A percentile compares a stretch with the other conserved stretches of the same genome.
These are phyloP conservation scores for Rhododendron williamsianum DNA, from an alignment of 148 eudicot species.

Conservation along the genomic window DNA sequence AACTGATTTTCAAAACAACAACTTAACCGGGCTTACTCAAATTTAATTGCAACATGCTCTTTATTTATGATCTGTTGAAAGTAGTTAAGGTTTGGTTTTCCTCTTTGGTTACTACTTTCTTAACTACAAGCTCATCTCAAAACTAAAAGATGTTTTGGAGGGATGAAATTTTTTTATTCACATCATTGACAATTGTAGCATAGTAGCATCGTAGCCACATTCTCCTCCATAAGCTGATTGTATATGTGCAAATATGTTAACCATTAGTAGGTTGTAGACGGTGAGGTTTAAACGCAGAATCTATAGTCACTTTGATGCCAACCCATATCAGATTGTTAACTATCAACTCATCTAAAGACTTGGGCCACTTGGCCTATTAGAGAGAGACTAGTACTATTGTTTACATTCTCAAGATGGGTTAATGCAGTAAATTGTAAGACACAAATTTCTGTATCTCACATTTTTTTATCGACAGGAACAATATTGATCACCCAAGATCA, in stretches of 20 bases:
- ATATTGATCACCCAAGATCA: slow-evolving; percentile 63
- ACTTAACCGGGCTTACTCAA: background rate
- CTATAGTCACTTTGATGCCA: background rate
- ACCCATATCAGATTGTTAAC: background rate
- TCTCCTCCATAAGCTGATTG: too few relatives aligned
- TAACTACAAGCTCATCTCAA: too few relatives aligned
- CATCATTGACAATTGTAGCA: too few relatives aligned
- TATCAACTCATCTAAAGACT: background rate
- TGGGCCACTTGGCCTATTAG: background rate
- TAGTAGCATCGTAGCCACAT: too few relatives aligned
- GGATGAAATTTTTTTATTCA: too few relatives aligned
- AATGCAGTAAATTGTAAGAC: background rate
- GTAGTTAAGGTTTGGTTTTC: too few relatives aligned
- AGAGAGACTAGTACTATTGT: too few relatives aligned
- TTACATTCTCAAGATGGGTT: background rate
- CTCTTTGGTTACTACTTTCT: too few relatives aligned
- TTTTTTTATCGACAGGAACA: slow-evolving; percentile 26
- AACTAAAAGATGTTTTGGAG: too few relatives aligned
- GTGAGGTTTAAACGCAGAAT: background rate
- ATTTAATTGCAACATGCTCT: too few relatives aligned
- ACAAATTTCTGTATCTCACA: background rate
- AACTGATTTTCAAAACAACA: background rate
- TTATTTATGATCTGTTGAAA: too few relatives aligned
- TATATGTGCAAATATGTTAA: too few relatives aligned
- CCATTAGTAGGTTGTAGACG: background rate